Conservation (phyloP, 2,329 filamentous ascomycete species). For the Podosphaera aphanis region DNA sequence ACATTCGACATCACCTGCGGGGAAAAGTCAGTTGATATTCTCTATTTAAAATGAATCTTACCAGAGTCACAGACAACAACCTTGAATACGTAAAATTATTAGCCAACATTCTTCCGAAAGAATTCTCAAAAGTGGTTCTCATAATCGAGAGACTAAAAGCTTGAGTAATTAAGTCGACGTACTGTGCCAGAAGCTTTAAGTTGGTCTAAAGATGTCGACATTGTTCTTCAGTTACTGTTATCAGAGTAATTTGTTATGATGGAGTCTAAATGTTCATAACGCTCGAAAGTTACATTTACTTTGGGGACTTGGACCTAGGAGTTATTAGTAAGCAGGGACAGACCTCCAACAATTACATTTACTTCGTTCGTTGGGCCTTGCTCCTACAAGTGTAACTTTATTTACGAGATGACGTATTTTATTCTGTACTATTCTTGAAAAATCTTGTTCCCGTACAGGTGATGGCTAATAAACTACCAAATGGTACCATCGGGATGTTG, state of each 20-base stretch:
- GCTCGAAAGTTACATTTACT: no score
- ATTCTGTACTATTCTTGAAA: no score
- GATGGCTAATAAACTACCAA: no score
- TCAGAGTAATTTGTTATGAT: neutral
- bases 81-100: constrained; percentile 22
- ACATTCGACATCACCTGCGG: constrained; percentile 55
- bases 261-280: no score
- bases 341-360: no score
- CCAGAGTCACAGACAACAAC: constrained; percentile 94
- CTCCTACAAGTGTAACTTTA: no score
- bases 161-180: constrained; percentile 22
- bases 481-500: no score
- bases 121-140: neutral
- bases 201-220: constrained; percentile 84
- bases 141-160: neutral
- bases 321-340: no score
- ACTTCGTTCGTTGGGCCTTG: no score
- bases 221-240: constrained; percentile 18
- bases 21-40: constrained; percentile 6
- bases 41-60: constrained; percentile 21
- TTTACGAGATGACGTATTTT: no score
- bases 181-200: constrained; percentile 93
- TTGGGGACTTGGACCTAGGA: no score
- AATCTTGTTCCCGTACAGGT: no score
- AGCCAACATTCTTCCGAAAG: constrained; percentile 3